These are phyloP conservation scores for Alternaria brassicae DNA, from an alignment of 2,329 filamentous ascomycete species.

Conservation along the genomic window DNA sequence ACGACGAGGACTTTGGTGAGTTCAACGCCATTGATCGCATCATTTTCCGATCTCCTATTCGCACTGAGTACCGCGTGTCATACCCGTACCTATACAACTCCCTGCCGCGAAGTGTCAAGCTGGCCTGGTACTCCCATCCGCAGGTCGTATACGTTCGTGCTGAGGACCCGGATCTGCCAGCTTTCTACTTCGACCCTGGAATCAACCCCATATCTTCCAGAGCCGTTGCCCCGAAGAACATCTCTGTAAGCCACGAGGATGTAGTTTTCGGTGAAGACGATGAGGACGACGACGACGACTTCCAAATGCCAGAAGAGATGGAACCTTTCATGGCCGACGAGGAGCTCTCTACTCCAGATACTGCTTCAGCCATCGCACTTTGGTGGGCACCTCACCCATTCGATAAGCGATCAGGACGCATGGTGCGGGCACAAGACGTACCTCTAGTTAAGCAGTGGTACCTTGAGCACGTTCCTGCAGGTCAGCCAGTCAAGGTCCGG, in stretches of 20 bases:
- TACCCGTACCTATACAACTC: conserved; percentile 98
- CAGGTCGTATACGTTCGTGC: conserved; percentile 90
- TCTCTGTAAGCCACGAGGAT: conserved; percentile 91
- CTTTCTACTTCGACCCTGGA: conserved; percentile 97
- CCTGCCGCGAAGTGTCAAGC: conserved; percentile 88
- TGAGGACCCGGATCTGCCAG: conserved; percentile 87
- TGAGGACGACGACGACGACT: conserved; percentile 82
- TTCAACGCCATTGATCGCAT: conserved; percentile 99
- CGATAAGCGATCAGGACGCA: conserved; percentile 88
- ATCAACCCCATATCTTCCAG: conserved; percentile 98
- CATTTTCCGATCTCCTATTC: conserved; percentile 93
- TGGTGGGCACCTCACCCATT: conserved; percentile 99
- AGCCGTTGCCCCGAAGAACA: conserved; percentile 90
- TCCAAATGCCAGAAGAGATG: conserved; percentile 78
- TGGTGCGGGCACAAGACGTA: conserved; percentile 97
- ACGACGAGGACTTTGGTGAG: conserved; percentile 98
- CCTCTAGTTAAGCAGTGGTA: conserved; percentile 99
- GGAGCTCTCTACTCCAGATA: conserved; percentile 87
- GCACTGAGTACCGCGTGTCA: conserved; percentile 93
- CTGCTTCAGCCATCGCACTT: conserved; percentile 85
- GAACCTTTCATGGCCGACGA: conserved; percentile 92
- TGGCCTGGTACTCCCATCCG: conserved; percentile 92
- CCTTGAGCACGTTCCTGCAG: conserved; percentile 88
- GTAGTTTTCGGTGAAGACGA: conserved; percentile 89
- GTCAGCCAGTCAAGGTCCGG: conserved; percentile 93